phyloP scores from a whole-genome alignment of 2,329 filamentous ascomycete genomes.

The Epichloe uncinata region DNA sequence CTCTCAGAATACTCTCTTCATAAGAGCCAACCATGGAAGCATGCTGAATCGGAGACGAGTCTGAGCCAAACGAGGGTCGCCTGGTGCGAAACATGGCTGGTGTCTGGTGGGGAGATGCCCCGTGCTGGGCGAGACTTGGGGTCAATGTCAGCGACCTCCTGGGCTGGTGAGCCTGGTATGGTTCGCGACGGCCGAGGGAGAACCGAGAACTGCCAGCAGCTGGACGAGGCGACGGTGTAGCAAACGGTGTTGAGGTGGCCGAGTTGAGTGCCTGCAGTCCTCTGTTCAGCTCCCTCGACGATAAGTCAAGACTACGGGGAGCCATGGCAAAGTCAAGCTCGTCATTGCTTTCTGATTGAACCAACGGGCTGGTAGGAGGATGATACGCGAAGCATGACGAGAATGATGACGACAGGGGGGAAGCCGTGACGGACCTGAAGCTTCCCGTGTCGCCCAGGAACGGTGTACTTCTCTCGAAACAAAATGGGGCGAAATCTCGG shows the following conservation, averaged over 20 bases:
- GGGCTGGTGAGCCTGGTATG: constrained; percentile 69
- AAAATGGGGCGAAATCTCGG: constrained; percentile 34
- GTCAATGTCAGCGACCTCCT: constrained; percentile 59
- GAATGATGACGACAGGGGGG: constrained; percentile 57
- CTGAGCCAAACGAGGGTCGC: constrained; percentile 57
- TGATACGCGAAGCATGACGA: constrained; percentile 74
- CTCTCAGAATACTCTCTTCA: constrained; percentile 88
- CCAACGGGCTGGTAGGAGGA: constrained; percentile 82
- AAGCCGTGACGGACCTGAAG: constrained; percentile 31
- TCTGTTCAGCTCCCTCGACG: constrained; percentile 23
- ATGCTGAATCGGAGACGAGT: constrained; percentile 67
- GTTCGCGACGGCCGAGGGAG: constrained; percentile 41
- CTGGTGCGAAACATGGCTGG: constrained; percentile 41
- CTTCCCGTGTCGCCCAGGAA: constrained; percentile 21
- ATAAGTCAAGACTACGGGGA: constrained; percentile 36
- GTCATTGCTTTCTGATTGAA: constrained; percentile 76
- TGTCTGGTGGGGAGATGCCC: constrained; percentile 36
- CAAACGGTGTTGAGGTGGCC: constrained; percentile 33
- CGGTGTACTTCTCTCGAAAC: constrained; percentile 23
- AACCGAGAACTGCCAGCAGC: constrained; percentile 13
- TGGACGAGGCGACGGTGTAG: constrained; percentile 24
- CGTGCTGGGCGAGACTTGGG: constrained; percentile 24
- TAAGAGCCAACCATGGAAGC: constrained; percentile 97
- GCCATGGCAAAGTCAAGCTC: constrained; percentile 48
- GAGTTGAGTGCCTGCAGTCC: constrained; percentile 64